These are phyloP conservation scores for Claviceps monticola DNA, from an alignment of 2,329 filamentous ascomycete species.

Conservation along the genomic window DNA sequence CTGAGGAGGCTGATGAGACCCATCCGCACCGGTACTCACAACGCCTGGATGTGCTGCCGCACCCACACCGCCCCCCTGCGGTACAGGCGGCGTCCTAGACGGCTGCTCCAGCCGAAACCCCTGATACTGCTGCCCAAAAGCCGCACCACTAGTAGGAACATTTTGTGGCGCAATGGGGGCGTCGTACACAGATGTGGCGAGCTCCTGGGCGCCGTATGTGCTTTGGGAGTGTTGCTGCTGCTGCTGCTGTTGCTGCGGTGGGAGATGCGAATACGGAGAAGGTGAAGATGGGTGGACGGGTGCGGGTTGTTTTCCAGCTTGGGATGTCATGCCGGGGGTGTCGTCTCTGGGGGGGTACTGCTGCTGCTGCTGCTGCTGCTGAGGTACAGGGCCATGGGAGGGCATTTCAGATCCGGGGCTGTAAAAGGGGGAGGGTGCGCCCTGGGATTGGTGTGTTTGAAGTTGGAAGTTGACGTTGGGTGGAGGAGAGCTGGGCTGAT, in stretches of 20 bases:
- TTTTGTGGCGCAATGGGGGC: conserved; percentile 49
- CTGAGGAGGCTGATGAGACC: conserved; percentile 4
- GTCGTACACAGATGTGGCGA: conserved; percentile 66
- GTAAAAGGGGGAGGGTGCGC: conserved; percentile 49
- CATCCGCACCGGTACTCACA: background rate
- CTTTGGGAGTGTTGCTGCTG: conserved; percentile 44
- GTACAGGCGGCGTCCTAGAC: background rate
- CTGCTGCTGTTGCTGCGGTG: conserved; percentile 28
- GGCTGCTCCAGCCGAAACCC: conserved; percentile 11
- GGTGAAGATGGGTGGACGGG: conserved; percentile 34
- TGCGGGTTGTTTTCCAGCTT: background rate
- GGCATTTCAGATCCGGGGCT: conserved; percentile 44
- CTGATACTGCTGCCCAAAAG: conserved; percentile 24
- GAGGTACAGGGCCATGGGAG: conserved; percentile 23
- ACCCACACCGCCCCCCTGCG: background rate
- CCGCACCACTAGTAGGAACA: conserved; percentile 16
- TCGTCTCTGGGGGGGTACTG: conserved; percentile 37
- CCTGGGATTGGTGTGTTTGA: conserved; percentile 10
- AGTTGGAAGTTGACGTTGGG: conserved; percentile 28
- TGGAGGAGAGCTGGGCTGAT: conserved; percentile 32
- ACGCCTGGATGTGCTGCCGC: background rate
- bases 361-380: background rate
- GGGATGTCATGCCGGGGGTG: conserved; percentile 28
- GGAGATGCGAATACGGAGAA: conserved; percentile 26
- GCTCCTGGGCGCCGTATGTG: conserved; percentile 61